Evolutionary conservation across 176 grass and related monocot genomes (phyloP).

Genomic region (Phoenix roebelenii): DNA sequence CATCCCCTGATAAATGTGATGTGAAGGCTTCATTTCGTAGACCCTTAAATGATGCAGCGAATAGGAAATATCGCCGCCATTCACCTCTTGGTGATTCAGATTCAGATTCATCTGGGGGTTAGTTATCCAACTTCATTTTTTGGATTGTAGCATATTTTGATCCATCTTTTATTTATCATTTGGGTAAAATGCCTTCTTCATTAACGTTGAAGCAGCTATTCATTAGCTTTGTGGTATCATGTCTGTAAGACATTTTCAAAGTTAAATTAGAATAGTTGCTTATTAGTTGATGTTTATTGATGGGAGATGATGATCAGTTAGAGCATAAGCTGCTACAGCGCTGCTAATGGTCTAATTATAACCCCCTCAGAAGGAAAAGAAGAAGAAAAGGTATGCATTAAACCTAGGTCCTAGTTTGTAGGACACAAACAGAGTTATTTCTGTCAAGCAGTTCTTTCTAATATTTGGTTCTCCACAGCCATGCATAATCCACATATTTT

Average conservation of each 20-base stretch:
- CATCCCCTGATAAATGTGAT: conserved; percentile 8
- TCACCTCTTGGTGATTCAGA: conserved; percentile 9
- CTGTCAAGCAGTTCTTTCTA: no score
- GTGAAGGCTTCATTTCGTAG: conserved; percentile 12
- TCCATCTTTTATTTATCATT: not conserved
- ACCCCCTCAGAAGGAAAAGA: no score
- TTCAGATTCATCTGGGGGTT: conserved; percentile 16
- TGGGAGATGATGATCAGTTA: not conserved
- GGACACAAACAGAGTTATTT: no score
- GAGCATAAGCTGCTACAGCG: no score
- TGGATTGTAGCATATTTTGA: not conserved
- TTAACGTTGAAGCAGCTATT: not conserved
- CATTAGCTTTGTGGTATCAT: no score
- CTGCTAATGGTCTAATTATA: no score
- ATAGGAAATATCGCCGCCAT: conserved; percentile 19
- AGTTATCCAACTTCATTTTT: not conserved
- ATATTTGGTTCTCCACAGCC: no score
- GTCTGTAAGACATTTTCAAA: not conserved
- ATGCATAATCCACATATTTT: no score
- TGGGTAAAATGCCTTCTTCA: not conserved
- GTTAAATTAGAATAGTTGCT: not conserved
- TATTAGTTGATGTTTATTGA: not conserved
- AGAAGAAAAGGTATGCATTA: no score
- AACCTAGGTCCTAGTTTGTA: no score
- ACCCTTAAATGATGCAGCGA: conserved; percentile 11